Evolutionary conservation across 176 grass and related monocot species (phyloP).

Genomic region (Lolium rigidum): DNA sequence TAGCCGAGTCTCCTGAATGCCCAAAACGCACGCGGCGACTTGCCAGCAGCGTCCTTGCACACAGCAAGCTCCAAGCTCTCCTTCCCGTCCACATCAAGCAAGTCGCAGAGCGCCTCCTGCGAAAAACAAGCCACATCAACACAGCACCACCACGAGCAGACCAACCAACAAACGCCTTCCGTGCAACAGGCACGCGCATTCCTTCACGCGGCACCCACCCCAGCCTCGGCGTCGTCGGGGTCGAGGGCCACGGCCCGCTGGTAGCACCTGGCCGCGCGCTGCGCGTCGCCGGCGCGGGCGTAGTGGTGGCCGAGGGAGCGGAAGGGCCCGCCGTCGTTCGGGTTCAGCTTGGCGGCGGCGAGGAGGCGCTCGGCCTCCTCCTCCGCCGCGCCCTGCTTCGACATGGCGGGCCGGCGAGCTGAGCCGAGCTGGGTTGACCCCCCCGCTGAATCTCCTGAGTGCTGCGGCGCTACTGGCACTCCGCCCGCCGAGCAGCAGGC

Average conservation of each 20-base stretch:
- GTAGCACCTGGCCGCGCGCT: slow-evolving; percentile 81
- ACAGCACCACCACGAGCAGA: slow-evolving; percentile 33
- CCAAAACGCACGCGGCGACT: slow-evolving; percentile 88
- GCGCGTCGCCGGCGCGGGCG: slow-evolving; percentile 45
- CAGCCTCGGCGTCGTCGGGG: slow-evolving; percentile 69
- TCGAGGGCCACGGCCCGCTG: slow-evolving; percentile 73
- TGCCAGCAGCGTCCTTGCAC: slow-evolving; percentile 79
- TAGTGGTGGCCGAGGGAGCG: slow-evolving; percentile 84
- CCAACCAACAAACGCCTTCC: slow-evolving; percentile 18
- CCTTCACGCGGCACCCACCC: slow-evolving; percentile 52
- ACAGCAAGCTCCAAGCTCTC: slow-evolving; percentile 86
- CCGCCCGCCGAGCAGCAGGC: slow-evolving; percentile 10
- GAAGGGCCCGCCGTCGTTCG: slow-evolving; percentile 69
- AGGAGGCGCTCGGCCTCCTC: slow-evolving; percentile 80
- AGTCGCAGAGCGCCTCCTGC: slow-evolving; percentile 79
- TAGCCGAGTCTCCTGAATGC: slow-evolving; percentile 85
- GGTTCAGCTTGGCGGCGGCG: slow-evolving; percentile 83
- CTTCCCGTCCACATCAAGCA: slow-evolving; percentile 86
- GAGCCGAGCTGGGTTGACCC: background rate
- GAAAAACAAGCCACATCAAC: slow-evolving; percentile 20
- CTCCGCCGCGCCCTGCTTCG: slow-evolving; percentile 38
- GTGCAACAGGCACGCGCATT: slow-evolving; percentile 18
- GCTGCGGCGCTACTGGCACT: background rate
- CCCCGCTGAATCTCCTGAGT: background rate
- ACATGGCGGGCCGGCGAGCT: slow-evolving; percentile 8